Percentiles rank a stretch among this genome's conserved stretches.
These are phyloP conservation scores for Pythium angustatum DNA, from an alignment of 352 stramenopile species.

Conservation along the genomic window DNA sequence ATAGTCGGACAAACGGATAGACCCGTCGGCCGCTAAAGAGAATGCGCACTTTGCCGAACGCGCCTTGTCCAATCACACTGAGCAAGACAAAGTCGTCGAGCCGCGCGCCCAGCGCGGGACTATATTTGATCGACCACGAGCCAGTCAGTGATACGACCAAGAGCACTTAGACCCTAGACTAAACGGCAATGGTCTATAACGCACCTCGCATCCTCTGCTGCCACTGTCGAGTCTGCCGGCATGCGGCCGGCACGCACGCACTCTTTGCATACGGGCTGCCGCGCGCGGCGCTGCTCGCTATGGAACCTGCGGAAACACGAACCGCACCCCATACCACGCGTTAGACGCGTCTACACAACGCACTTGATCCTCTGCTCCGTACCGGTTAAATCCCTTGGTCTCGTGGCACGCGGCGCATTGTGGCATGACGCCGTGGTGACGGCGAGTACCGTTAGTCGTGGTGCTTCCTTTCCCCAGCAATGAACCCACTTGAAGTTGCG, in stretches of 20 bases:
- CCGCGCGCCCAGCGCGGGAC: conserved; percentile 27
- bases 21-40: too few species aligned
- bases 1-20: too few species aligned
- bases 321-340: neutral
- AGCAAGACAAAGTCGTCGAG: conserved; percentile 97
- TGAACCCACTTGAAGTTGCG: conserved; percentile 16
- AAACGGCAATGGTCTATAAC: too few species aligned
- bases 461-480: too few species aligned
- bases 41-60: conserved; percentile 64
- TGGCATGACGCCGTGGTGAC: too few species aligned
- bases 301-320: conserved; percentile 24
- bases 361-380: neutral
- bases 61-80: conserved; percentile 92
- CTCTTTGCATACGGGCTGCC: conserved; percentile 71
- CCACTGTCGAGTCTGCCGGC: conserved; percentile 7
- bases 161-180: too few species aligned
- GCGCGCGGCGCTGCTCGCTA: conserved; percentile 27
- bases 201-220: conserved; percentile 5
- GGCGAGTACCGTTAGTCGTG: too few species aligned
- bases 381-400: conserved; percentile 84
- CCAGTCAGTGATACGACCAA: too few species aligned
- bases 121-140: too few species aligned
- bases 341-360: neutral
- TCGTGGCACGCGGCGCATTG: conserved; percentile 70
- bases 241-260: conserved; percentile 54